Evolutionary conservation across 164 flowering plant genomes (phyloP).

Genomic region (Amborella trichopoda): DNA sequence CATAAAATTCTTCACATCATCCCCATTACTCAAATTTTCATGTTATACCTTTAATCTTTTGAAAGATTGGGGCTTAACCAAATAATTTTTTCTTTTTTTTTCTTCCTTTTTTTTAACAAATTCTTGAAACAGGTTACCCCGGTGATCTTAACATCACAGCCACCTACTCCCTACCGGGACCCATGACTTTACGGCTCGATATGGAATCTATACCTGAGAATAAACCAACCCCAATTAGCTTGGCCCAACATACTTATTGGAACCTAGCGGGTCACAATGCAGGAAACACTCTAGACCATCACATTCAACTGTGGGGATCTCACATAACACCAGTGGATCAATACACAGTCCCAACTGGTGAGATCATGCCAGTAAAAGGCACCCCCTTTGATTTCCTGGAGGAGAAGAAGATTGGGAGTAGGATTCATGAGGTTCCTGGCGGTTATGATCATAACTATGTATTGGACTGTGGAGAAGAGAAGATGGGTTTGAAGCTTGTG

Average conservation of each 20-base stretch:
- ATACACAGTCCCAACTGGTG: slow-evolving; percentile 72
- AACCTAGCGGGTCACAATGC: slow-evolving; percentile 82
- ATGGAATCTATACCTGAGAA: slow-evolving; percentile 84
- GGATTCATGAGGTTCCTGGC: slow-evolving; percentile 55
- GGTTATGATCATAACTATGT: slow-evolving; percentile 93
- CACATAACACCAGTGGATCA: slow-evolving; percentile 80
- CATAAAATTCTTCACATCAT: background rate
- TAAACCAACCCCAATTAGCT: slow-evolving; percentile 72
- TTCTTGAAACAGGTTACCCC: slow-evolving; percentile 82
- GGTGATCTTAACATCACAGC: slow-evolving; percentile 75
- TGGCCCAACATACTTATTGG: slow-evolving; percentile 97
- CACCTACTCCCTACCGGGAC: slow-evolving; percentile 66
- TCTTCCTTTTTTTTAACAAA: no score
- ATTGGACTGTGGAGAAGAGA: slow-evolving; percentile 65
- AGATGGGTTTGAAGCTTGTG: slow-evolving; percentile 61
- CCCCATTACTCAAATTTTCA: no score
- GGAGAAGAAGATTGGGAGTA: slow-evolving; percentile 50
- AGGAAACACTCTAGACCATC: slow-evolving; percentile 64
- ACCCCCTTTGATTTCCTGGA: slow-evolving; percentile 76
- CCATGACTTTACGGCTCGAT: slow-evolving; percentile 70
- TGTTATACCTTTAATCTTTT: no score
- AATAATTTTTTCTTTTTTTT: no score
- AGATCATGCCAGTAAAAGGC: slow-evolving; percentile 70
- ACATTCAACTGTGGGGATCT: slow-evolving; percentile 56
- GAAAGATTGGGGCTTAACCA: no score